Base-by-base conservation (phyloP, 169 alveolate species). In the Besnoitia besnoiti region DNA sequence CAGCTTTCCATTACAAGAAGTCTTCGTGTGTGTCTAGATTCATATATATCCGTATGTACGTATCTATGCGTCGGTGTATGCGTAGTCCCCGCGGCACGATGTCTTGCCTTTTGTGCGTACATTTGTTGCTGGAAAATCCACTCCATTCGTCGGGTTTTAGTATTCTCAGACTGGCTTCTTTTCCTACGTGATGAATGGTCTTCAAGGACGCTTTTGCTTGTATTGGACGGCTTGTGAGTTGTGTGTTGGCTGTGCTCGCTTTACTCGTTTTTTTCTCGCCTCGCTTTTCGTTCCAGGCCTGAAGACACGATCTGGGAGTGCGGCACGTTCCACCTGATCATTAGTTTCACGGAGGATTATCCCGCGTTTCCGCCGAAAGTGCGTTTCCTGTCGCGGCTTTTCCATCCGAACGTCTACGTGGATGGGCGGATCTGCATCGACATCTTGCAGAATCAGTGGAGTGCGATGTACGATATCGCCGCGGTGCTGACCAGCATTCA, bases 381-480 rank as follows among this genome's bases (percentile, higher is more conserved):
- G 7, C 93, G 96, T 85, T 95, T 97, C 92, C 92, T 91, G 49
- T 95, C 98, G 62, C 95, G 94, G 47, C 95, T 97, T 91, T 98
- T 94, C 59, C 98, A 96, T 89, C 98, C 98, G 10, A 98, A 97
- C 96, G 92, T 98, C 88, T 98, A 98, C 94, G 97, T 97, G 79
- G 98, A 98, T 93, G 99, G 99, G n/a, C 96, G 97, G 47, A 98
- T 98, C 82, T 98, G 99, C 92, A 95, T 98, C 82, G 99, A 97
- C 89, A 98, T 98, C 19, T 96, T 98, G 75, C 98, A 97, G 94
- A 98, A 98, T 93, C 99, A 94, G 91, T 99, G 99, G 99, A 97
- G 99, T 90, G 99, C 99, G 19, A 98, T 98, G 94, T 98, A 98
- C 94, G 99, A 99, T 95, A 97, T 99, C 39, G 97, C 98, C 91